Percentiles rank a stretch among this genome's conserved stretches.
Evolutionary conservation across 225 moss, liverwort and hornwort genomes (phyloP).

Genomic region (Physcomitrium patens): DNA sequence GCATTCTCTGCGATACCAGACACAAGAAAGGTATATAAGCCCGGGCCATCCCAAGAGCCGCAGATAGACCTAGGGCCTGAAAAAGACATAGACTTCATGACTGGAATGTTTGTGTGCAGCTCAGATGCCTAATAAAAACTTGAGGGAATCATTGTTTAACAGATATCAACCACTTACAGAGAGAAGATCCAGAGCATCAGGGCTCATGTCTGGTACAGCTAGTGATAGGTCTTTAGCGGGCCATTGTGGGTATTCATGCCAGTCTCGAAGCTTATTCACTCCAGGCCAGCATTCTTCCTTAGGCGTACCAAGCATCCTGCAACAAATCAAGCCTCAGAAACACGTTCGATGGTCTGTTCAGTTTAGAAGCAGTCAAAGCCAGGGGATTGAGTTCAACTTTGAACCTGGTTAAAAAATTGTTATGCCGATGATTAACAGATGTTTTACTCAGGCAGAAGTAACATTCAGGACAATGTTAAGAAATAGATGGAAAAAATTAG

Average conservation of each 20-base stretch:
- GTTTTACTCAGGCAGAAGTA: too few species aligned
- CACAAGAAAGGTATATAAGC: not conserved
- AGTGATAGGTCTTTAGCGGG: conserved; percentile 60
- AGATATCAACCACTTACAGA: conserved; percentile 36
- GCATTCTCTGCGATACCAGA: conserved; percentile 65
- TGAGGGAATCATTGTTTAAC: not conserved
- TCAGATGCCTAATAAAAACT: not conserved
- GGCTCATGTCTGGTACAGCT: conserved; percentile 69
- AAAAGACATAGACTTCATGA: not conserved
- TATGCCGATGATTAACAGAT: not conserved
- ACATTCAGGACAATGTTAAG: not conserved
- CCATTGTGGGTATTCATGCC: conserved; percentile 92
- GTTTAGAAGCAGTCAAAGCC: not conserved
- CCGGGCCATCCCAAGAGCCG: not conserved
- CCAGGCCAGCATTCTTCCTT: conserved; percentile 77
- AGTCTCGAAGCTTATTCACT: conserved; percentile 79
- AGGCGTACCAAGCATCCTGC: conserved; percentile 81
- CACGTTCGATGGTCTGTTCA: too few species aligned
- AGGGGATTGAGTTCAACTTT: not conserved
- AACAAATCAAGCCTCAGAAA: not conserved
- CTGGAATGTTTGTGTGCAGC: not conserved
- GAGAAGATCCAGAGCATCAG: conserved; percentile 72
- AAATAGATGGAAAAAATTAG: not conserved
- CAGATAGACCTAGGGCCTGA: not conserved
- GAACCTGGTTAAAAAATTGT: too few species aligned